Base-by-base conservation (phyloP, 2,329 filamentous ascomycete genomes). In the Myriangium duriaei region DNA sequence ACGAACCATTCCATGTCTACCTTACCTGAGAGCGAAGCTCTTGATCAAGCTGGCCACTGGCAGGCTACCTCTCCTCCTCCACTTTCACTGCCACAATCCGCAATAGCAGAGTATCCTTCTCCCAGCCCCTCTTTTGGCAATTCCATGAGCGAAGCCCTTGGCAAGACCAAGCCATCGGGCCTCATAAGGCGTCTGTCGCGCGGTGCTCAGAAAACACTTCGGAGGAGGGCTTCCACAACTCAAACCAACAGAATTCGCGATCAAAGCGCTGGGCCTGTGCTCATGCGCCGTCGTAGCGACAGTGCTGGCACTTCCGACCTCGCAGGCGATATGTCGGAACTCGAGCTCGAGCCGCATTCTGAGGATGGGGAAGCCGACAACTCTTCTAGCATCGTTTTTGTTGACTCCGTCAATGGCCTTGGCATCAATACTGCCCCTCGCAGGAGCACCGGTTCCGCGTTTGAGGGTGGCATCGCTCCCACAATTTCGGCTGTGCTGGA, bases 111-210 rank as follows among this genome's bases (percentile, higher is more conserved):
- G 10, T 33, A 31, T 5, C 17, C 37, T 10, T 45, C 43, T 21
- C 32, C 43, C 15, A 32, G 40, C 28, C 35, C 43, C 14, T 40
- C 40, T n/a, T 45, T 42, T 7, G 36, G 42, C 33, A 41, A 24
- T 30, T 37, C 43, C 24, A 45, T 45, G 43, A 38, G 34, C 18
- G 43, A 45, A 32, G 43, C 43, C n/a, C 37, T 45, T 21, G 34
- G 24, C 34, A 45, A 43, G 38, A 41, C 41, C 16, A 45, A 45
- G 21, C 7, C 21, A 26, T 41, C 79, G 3, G 71, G 71, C 34
- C 61, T 96, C 40, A 92, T 96, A 48, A 77, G 91, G 45, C 75
- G 87, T 45, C 65, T 95, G 14, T 96, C 91, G 19, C 83, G 81
- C 49, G 77, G 80, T 44, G 84, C 86, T 4, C 76, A 75, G 32